phyloP scores from a whole-genome alignment of 331 rosid species.

The Stylosanthes scabra region DNA sequence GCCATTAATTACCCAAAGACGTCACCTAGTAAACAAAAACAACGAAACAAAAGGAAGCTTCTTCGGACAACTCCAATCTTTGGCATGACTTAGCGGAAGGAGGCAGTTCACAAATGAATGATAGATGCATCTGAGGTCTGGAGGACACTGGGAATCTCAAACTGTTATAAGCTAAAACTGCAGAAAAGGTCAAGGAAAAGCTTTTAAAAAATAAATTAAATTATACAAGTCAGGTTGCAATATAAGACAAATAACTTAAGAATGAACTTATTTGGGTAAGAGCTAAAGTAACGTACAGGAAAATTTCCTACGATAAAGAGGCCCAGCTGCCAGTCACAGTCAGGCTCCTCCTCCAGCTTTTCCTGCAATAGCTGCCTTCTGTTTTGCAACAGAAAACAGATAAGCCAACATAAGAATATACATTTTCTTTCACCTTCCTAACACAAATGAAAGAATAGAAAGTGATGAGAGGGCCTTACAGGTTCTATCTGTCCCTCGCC shows the following conservation, averaged over 20 bases:
- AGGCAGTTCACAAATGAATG: conserved; percentile 35
- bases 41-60: conserved; percentile 40
- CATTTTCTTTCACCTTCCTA: not conserved
- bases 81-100: conserved; percentile 38
- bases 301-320: conserved; percentile 51
- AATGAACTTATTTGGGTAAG: not conserved
- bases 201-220: not conserved
- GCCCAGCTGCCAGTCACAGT: conserved; percentile 49
- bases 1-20: conserved; percentile 45
- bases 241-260: not conserved
- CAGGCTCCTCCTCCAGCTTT: conserved; percentile 72
- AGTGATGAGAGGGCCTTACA: conserved; percentile 50
- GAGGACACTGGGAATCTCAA: conserved; percentile 56
- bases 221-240: conserved; percentile 5
- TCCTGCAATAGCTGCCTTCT: conserved; percentile 68
- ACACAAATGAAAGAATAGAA: not conserved
- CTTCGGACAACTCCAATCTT: conserved; percentile 38
- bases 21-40: conserved; percentile 41
- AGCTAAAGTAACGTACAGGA: conserved; percentile 35
- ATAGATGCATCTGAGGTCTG: conserved; percentile 46
- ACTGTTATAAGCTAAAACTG: conserved; percentile 68
- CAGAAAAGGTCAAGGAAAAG: conserved; percentile 26
- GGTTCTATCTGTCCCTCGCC: conserved; percentile 62
- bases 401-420: conserved; percentile 33
- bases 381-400: conserved; percentile 39